A percentile compares a stretch with the other conserved stretches of the same genome.
Evolutionary conservation across 768 basidiomycete species (phyloP).

Genomic region (Suillus americanus): DNA sequence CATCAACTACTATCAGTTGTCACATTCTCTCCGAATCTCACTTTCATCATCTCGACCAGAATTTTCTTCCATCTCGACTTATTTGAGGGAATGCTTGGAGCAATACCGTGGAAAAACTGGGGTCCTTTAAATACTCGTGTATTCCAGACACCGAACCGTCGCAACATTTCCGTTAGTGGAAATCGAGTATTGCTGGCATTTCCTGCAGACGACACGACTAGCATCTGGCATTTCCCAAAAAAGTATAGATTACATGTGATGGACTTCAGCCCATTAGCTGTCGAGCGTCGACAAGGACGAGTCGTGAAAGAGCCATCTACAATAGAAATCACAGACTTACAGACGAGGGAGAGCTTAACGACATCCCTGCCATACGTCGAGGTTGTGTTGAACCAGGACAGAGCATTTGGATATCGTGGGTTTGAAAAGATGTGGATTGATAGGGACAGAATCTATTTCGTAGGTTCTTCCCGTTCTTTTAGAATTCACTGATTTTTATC

Average conservation of each 20-base stretch:
- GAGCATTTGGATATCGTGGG: neutral
- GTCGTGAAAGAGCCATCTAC: neutral
- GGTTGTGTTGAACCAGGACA: neutral
- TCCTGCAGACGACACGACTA: neutral
- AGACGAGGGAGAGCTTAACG: neutral
- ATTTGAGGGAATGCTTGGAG: neutral
- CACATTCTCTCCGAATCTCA: neutral
- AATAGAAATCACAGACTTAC: neutral
- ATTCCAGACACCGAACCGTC: neutral
- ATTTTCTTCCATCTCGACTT: neutral
- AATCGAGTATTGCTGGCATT: neutral
- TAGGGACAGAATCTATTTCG: neutral
- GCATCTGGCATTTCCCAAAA: neutral
- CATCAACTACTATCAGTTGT: neutral
- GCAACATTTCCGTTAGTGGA: neutral
- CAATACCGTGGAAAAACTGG: neutral
- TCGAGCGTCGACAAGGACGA: neutral
- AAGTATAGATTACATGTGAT: neutral
- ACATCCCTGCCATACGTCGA: neutral
- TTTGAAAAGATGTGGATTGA: neutral
- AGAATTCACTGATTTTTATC: neutral
- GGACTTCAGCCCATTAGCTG: neutral
- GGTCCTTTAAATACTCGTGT: neutral
- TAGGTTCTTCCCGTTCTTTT: neutral
- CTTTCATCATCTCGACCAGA: neutral